These are phyloP conservation scores for Fusarium sp. DNA, from an alignment of 2,329 filamentous ascomycete species.

Conservation along the genomic window DNA sequence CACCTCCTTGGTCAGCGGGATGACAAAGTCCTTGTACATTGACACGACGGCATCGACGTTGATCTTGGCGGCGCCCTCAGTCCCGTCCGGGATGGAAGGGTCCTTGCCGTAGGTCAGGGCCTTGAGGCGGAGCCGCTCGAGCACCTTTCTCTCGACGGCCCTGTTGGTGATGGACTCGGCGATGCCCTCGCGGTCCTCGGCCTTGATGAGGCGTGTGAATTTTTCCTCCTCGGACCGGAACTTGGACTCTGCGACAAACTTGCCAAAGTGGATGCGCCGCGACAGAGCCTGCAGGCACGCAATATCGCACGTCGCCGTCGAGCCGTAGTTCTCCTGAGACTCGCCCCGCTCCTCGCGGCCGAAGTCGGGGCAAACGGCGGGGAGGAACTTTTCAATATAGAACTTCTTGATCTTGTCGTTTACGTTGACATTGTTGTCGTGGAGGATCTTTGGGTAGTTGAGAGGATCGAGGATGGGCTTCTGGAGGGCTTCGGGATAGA, in stretches of 20 bases:
- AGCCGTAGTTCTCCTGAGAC: conserved; percentile 94
- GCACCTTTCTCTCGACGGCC: conserved; percentile 89
- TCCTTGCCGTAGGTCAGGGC: conserved; percentile 94
- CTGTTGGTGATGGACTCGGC: conserved; percentile 90
- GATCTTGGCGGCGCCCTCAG: conserved; percentile 78
- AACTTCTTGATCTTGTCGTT: conserved; percentile 87
- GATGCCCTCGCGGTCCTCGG: conserved; percentile 82
- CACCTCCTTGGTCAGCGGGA: conserved; percentile 96
- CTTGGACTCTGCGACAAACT: conserved; percentile 97
- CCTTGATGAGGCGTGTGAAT: conserved; percentile 86
- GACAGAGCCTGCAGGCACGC: conserved; percentile 89
- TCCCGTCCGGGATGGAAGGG: conserved; percentile 70
- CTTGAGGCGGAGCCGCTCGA: conserved; percentile 88
- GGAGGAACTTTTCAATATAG: conserved; percentile 86
- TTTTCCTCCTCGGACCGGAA: conserved; percentile 84
- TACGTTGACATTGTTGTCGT: conserved; percentile 89
- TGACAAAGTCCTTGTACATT: conserved; percentile 94
- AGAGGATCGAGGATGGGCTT: conserved; percentile 87
- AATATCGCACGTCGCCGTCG: conserved; percentile 90
- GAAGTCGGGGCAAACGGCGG: conserved; percentile 81
- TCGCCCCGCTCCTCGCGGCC: conserved; percentile 84
- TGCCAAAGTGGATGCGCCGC: conserved; percentile 94
- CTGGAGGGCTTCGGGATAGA: conserved; percentile 86
- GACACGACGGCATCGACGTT: conserved; percentile 89
- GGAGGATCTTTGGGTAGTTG: conserved; percentile 87